Evolutionary conservation across 371 early-diverging fungal species (phyloP), one percentile per base, ranked within the genome.

Genomic region (Vairimorpha necatrix): DNA sequence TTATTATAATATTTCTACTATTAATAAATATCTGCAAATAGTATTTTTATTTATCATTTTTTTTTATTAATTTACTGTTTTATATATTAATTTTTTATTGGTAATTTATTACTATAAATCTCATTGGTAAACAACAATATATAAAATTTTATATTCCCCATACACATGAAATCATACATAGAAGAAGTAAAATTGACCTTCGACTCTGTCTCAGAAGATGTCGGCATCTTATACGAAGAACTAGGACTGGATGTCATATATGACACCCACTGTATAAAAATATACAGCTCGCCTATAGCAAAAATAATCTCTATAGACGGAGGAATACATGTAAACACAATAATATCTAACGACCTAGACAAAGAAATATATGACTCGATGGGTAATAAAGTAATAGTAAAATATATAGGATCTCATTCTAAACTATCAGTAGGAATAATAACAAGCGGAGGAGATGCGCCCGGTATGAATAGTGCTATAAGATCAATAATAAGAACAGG

Each of bases 391-490:
- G 72, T 78, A 67, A 24, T 73, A 58, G 69, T 67, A 32, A 58
- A 66, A 39, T 77, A 50, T 61, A 0, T 48, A 42, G 46, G 61
- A 30, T 20, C 50, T 6, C 30, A 30, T 16, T 30, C 38, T 26
- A 20, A n/a, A 34, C 38, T 54, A 11, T 47, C 72, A 65, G 90
- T 95, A 80, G 96, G 90, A 47, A 88, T 98, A 22, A 80, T 98
- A 63, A 98, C 98, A 20, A 91, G 92, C 66, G 99, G 99, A 48
- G 99, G 99, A 56, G 99, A 98, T 87, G 89, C 94, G 4, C 93
- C 92, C 14, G 99, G 99, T 56, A 98, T 98, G 99, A 98, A 98
- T 81, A 90, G 94, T 24, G 91, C 91, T 33, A 94, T 98, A 22
- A 88, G 96, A 38, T 89, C 92, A 14, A 90, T 94, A 36, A 92